A percentile compares a stretch with the other conserved stretches of the same genome.
These are phyloP conservation scores for Cyclocybe cylindracea DNA, from an alignment of 768 basidiomycete genomes.

Conservation along the genomic window DNA sequence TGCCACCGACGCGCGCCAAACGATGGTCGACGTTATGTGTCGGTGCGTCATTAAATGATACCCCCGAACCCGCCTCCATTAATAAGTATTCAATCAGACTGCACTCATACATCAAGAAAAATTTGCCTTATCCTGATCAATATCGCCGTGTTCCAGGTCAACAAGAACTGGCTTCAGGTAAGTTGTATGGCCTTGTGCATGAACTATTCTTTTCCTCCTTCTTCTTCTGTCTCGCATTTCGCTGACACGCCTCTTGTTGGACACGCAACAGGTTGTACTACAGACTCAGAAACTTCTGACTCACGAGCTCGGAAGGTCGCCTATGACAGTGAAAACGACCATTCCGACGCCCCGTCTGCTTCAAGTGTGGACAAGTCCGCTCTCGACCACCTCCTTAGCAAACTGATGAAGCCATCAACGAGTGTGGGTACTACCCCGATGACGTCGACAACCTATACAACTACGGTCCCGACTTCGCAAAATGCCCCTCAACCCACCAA, in stretches of 20 bases:
- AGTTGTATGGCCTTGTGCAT: too few relatives aligned
- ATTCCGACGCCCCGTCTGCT: slow-evolving; percentile 22
- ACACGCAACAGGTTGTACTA: too few relatives aligned
- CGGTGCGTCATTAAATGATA: slow-evolving; percentile 43
- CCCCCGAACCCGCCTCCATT: not conserved
- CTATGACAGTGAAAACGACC: slow-evolving; percentile 28
- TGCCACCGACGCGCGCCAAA: slow-evolving; percentile 66
- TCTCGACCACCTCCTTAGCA: slow-evolving; percentile 50
- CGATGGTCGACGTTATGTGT: slow-evolving; percentile 69
- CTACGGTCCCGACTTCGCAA: slow-evolving; percentile 15
- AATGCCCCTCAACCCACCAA: slow-evolving; percentile 21
- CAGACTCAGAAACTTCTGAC: not conserved
- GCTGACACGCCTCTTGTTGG: too few relatives aligned
- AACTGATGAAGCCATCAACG: slow-evolving; percentile 30
- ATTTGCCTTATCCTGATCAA: slow-evolving; percentile 70
- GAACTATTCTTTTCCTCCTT: not conserved
- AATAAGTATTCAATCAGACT: slow-evolving; percentile 39
- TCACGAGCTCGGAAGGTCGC: slow-evolving; percentile 20
- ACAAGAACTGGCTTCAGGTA: too few relatives aligned
- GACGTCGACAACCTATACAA: slow-evolving; percentile 4
- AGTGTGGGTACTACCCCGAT: not conserved
- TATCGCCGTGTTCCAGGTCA: slow-evolving; percentile 32
- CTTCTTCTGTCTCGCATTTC: slow-evolving; percentile 4
- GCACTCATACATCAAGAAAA: slow-evolving; percentile 66
- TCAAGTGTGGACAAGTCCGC: slow-evolving; percentile 36